These are phyloP conservation scores for Magnolia changhungtana DNA, from an alignment of 164 flowering plant species.

Conservation along the genomic window DNA sequence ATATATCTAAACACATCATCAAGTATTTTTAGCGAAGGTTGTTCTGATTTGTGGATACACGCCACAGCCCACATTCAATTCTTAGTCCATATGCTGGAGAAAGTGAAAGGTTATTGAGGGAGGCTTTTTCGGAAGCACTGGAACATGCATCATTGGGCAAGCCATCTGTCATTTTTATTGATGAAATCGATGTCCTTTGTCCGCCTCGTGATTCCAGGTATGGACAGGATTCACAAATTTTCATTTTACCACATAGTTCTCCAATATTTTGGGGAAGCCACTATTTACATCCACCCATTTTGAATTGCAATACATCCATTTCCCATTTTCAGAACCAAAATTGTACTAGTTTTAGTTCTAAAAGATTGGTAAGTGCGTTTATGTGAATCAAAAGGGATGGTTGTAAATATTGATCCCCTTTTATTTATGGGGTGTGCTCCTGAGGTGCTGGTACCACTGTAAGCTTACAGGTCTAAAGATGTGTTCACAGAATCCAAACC, in stretches of 20 bases:
- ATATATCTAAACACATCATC: no score
- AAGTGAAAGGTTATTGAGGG: constrained; percentile 77
- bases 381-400: no score
- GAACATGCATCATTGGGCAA: constrained; percentile 45
- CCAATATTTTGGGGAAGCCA: no score
- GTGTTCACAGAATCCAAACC: no score
- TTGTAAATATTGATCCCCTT: no score
- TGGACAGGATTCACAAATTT: background rate
- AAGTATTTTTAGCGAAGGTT: constrained; percentile 1
- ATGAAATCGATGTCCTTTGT: constrained; percentile 92
- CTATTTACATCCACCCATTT: background rate
- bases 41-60: constrained; percentile 9
- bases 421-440: no score
- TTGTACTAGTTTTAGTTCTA: background rate
- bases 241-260: background rate
- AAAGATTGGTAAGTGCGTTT: background rate
- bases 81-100: constrained; percentile 91
- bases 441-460: no score
- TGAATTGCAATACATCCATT: background rate
- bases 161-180: constrained; percentile 86
- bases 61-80: constrained; percentile 75
- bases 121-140: constrained; percentile 82
- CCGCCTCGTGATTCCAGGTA: constrained; percentile 87
- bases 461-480: no score
- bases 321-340: background rate